Conservation (phyloP, 495 filamentous ascomycete genomes). For the Margaritispora aquatica region DNA sequence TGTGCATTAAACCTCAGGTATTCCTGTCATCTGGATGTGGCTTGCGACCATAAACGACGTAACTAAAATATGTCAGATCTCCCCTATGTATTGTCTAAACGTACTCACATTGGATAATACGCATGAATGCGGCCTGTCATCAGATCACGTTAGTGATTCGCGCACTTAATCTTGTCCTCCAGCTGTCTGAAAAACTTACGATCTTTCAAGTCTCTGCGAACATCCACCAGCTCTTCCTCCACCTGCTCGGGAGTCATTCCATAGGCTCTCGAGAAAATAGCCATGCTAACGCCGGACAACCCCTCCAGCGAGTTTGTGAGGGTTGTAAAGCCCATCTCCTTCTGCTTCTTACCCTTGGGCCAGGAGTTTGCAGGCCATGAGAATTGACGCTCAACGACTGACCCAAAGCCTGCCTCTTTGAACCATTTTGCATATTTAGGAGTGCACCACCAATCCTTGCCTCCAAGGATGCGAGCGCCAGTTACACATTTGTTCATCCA, state of each 20-base stretch:
- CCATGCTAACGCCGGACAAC: slow-evolving; percentile 41
- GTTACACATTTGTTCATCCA: slow-evolving; percentile 29
- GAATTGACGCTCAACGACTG: slow-evolving; percentile 42
- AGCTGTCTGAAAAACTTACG: not conserved
- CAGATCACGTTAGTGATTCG: not conserved
- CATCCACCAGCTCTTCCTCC: slow-evolving; percentile 43
- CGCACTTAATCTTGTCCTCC: not conserved
- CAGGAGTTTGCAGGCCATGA: slow-evolving; percentile 47
- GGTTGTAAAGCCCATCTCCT: slow-evolving; percentile 39
- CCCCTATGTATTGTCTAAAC: not conserved
- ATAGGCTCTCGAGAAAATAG: slow-evolving; percentile 44
- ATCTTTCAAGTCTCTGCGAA: slow-evolving; percentile 46
- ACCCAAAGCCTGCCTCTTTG: slow-evolving; percentile 50
- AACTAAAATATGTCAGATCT: not conserved
- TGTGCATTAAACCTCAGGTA: not conserved
- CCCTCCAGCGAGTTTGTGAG: slow-evolving; percentile 30
- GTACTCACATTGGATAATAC: slow-evolving; percentile 39
- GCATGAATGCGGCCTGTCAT: slow-evolving; percentile 38
- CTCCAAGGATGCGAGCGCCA: slow-evolving; percentile 18
- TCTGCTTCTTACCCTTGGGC: slow-evolving; percentile 40
- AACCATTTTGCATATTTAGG: slow-evolving; percentile 27
- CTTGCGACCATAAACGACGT: slow-evolving; percentile 17
- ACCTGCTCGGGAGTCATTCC: slow-evolving; percentile 45
- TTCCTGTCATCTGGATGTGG: slow-evolving; percentile 2
- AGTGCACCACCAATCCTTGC: slow-evolving; percentile 10